These are phyloP conservation scores for Yamadazyma atmosphaerica DNA, from an alignment of 1,139 yeast genomes.

Conservation along the genomic window DNA sequence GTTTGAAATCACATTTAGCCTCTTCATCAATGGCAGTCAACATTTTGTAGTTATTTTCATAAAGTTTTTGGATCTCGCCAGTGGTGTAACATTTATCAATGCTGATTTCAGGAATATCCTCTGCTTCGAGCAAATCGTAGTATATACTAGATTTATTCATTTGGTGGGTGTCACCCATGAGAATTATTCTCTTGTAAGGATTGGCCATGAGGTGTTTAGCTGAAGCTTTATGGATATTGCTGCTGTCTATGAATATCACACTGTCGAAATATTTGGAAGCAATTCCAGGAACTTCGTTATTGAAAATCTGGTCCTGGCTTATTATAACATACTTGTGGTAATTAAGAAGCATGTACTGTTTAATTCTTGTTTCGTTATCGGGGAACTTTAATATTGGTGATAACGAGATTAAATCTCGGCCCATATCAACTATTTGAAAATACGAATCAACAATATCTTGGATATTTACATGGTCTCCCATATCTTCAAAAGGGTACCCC, in stretches of 20 bases:
- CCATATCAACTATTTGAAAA: constrained; percentile 2
- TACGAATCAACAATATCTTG: constrained; percentile 5
- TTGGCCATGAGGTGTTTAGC: not conserved
- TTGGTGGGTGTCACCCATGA: constrained; percentile 8
- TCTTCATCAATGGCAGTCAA: not conserved
- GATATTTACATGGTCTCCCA: not conserved
- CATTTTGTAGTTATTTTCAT: not conserved
- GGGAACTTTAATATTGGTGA: constrained; percentile 9
- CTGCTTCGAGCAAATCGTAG: not conserved
- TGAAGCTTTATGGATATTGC: constrained; percentile 4
- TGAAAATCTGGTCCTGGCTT: constrained; percentile 3
- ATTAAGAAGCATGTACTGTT: constrained; percentile 7
- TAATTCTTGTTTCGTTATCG: constrained; percentile 7
- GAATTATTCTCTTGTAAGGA: constrained; percentile 5
- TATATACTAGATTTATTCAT: not conserved
- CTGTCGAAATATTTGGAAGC: constrained; percentile 6
- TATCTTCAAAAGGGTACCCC: constrained; percentile 9
- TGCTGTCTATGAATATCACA: constrained; percentile 11
- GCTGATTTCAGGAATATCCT: not conserved
- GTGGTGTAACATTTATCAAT: not conserved
- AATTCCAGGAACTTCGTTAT: not conserved
- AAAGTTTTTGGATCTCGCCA: constrained; percentile 4
- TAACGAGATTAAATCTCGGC: constrained; percentile 3
- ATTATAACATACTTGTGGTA: constrained; percentile 6
- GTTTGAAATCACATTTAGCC: not conserved